Conservation (phyloP, 345 rosid species). For the Laguncularia racemosa region DNA sequence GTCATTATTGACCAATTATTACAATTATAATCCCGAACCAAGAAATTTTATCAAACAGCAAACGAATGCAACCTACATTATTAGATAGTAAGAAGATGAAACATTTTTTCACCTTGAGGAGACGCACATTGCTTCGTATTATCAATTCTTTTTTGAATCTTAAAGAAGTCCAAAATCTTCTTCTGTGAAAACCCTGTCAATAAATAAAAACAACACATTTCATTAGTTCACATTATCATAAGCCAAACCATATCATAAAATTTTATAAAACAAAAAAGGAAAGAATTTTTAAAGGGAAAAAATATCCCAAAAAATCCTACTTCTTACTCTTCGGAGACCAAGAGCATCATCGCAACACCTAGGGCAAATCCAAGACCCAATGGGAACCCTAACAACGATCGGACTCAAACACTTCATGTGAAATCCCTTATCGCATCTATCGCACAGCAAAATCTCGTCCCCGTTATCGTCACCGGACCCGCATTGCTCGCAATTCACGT, state of each 20-base stretch:
- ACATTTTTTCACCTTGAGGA: conserved; percentile 45
- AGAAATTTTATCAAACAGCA: neutral
- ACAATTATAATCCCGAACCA: no score
- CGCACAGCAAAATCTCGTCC: conserved; percentile 77
- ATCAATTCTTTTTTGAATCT: conserved; percentile 44
- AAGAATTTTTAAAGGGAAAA: neutral
- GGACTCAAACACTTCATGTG: conserved; percentile 89
- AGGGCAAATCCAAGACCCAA: conserved; percentile 74
- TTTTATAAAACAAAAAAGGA: neutral
- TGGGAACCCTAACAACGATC: conserved; percentile 69
- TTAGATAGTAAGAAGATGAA: neutral
- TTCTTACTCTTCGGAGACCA: conserved; percentile 68
- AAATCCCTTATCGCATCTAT: conserved; percentile 80
- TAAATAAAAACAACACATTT: conserved; percentile 5
- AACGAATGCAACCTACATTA: neutral
- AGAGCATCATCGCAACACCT: conserved; percentile 42
- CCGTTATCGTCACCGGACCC: conserved; percentile 44
- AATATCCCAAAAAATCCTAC: conserved; percentile 36
- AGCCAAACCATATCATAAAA: conserved; percentile 7
- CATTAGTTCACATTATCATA: no score
- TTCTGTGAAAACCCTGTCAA: conserved; percentile 67
- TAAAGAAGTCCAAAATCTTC: conserved; percentile 75
- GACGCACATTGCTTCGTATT: conserved; percentile 19
- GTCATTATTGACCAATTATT: no score
- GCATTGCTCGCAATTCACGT: conserved; percentile 63